These are phyloP conservation scores for Pichia kudriavzevii DNA, from an alignment of 1,139 yeast genomes.

Conservation along the genomic window DNA sequence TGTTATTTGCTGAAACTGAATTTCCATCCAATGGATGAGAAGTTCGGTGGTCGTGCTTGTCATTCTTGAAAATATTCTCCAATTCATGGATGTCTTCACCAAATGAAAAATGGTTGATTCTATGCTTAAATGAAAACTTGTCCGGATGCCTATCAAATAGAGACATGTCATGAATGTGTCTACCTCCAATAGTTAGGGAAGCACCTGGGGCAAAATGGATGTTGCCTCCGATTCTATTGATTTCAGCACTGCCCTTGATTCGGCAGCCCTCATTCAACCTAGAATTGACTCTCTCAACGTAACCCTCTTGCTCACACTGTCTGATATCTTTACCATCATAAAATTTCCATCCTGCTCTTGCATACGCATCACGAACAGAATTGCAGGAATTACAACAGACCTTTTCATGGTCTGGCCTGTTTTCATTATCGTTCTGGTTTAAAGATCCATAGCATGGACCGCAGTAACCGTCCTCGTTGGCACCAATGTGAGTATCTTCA, in stretches of 20 bases:
- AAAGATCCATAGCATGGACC: conserved; percentile 89
- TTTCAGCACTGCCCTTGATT: conserved; percentile 66
- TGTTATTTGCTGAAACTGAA: conserved; percentile 35
- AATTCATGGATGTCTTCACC: conserved; percentile 49
- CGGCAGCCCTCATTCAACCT: conserved; percentile 82
- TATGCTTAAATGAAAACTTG: conserved; percentile 64
- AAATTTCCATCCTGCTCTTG: conserved; percentile 76
- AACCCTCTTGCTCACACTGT: conserved; percentile 88
- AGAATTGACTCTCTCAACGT: conserved; percentile 51
- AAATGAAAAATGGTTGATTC: conserved; percentile 73
- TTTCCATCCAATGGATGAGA: conserved; percentile 70
- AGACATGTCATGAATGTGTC: conserved; percentile 80
- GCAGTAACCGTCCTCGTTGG: conserved; percentile 40
- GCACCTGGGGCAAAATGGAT: conserved; percentile 95
- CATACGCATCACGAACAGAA: conserved; percentile 73
- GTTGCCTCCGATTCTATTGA: conserved; percentile 84
- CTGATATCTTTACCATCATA: conserved; percentile 78
- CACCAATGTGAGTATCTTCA: conserved; percentile 18
- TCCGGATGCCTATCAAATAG: conserved; percentile 49
- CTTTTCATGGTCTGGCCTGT: conserved; percentile 30
- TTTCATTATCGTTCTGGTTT: conserved; percentile 50
- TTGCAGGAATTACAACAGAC: conserved; percentile 84
- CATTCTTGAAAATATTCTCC: conserved; percentile 18
- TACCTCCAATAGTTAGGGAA: conserved; percentile 45
- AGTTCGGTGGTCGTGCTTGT: conserved; percentile 31